These are phyloP conservation scores for Rubia peregrina DNA, from an alignment of 305 asterid species.

Conservation along the genomic window DNA sequence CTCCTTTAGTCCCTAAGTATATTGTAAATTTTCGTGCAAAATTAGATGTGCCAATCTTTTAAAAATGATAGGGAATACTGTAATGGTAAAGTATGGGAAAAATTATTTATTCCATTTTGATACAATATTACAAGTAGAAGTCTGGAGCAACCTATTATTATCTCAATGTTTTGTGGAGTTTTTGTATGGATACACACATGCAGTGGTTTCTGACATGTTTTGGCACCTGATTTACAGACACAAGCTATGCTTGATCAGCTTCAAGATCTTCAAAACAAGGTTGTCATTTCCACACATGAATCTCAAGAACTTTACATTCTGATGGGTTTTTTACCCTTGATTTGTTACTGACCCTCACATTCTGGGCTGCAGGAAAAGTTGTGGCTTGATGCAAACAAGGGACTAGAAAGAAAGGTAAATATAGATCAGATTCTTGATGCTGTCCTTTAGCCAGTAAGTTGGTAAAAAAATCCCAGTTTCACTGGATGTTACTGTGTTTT, in stretches of 20 bases:
- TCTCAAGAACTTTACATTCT: neutral
- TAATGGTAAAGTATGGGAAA: neutral
- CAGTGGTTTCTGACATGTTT: slow-evolving; percentile 1
- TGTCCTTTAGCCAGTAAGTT: too few species aligned
- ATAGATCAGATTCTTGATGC: neutral
- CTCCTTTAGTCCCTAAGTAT: too few species aligned
- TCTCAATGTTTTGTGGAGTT: too few species aligned
- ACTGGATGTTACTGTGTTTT: neutral
- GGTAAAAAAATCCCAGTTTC: neutral
- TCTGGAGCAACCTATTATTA: too few species aligned
- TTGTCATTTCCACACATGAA: slow-evolving; percentile 6
- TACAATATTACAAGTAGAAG: too few species aligned
- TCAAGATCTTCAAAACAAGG: slow-evolving; percentile 89
- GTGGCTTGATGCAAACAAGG: slow-evolving; percentile 75
- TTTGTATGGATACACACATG: too few species aligned
- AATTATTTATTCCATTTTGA: too few species aligned
- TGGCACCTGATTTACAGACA: slow-evolving; percentile 42
- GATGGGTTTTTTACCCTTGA: neutral
- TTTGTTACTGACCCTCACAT: slow-evolving; percentile 3
- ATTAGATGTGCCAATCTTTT: too few species aligned
- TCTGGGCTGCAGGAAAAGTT: slow-evolving; percentile 51
- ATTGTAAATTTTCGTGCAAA: too few species aligned
- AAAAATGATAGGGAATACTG: neutral
- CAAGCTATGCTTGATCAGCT: slow-evolving; percentile 89
- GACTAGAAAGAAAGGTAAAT: slow-evolving; percentile 65